phyloP scores from a whole-genome alignment of 2,329 filamentous ascomycete species.

The Beauveria varroae region DNA sequence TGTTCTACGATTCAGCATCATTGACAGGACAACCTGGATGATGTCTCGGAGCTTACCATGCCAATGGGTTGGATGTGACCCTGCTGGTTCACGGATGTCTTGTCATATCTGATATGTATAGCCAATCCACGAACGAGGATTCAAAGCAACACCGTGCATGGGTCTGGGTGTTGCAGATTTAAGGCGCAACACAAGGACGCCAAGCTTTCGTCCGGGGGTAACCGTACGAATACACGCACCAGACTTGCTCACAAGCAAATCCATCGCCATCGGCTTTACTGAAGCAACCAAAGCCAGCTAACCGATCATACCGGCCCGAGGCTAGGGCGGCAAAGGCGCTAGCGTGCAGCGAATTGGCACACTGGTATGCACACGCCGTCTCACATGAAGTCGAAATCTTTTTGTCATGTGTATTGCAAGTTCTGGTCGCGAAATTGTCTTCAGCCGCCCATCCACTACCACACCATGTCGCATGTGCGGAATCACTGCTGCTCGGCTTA shows the following conservation, averaged over 20 bases:
- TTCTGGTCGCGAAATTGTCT: not conserved
- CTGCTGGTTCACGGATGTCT: not conserved
- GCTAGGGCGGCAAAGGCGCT: slow-evolving; percentile 7
- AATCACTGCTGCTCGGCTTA: not conserved
- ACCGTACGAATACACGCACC: not conserved
- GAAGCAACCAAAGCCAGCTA: not conserved
- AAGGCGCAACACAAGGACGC: not conserved
- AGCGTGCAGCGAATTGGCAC: not conserved
- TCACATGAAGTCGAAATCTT: not conserved
- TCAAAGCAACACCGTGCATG: not conserved
- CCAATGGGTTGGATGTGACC: not conserved
- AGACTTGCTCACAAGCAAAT: not conserved
- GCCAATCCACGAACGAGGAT: not conserved
- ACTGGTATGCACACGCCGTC: not conserved
- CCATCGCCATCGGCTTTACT: not conserved
- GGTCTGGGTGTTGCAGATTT: not conserved
- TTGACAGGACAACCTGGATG: not conserved
- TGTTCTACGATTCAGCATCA: not conserved
- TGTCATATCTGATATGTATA: not conserved
- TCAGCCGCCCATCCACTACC: not conserved
- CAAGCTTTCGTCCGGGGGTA: not conserved
- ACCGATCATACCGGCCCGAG: slow-evolving; percentile 10
- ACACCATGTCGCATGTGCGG: not conserved
- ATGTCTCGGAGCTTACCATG: not conserved
- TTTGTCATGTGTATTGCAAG: slow-evolving; percentile 5